These are phyloP conservation scores for Microglena sp. DNA, from an alignment of 139 green algal species.

Conservation along the genomic window DNA sequence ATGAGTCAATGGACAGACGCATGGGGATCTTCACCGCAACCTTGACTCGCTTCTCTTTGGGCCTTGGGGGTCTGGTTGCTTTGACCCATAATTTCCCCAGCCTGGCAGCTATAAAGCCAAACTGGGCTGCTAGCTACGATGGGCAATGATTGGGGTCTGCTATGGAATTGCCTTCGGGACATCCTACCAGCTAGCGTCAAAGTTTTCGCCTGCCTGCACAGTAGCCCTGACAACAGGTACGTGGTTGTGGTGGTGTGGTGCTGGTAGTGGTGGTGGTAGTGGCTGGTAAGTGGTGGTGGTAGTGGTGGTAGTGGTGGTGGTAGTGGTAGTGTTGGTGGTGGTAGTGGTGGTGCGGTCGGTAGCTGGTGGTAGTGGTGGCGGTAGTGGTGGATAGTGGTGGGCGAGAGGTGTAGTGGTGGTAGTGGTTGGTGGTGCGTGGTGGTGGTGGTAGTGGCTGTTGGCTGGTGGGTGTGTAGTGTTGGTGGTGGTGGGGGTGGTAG, in stretches of 20 bases:
- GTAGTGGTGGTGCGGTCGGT: no score
- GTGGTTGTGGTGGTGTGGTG: no score
- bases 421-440: no score
- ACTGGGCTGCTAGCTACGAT: not conserved
- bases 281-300: no score
- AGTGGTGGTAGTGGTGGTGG: no score
- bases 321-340: no score
- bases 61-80: constrained; percentile 25
- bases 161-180: constrained; percentile 45
- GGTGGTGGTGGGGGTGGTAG: no score
- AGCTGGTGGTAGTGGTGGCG: no score
- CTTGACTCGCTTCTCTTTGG: constrained; percentile 17
- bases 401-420: no score
- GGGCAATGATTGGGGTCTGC: constrained; percentile 20
- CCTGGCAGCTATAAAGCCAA: constrained; percentile 8
- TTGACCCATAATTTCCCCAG: constrained; percentile 21
- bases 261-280: not conserved
- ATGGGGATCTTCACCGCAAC: constrained; percentile 22
- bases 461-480: no score
- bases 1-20: constrained; percentile 29
- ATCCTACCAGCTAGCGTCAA: constrained; percentile 35
- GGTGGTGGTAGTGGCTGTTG: no score
- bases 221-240: constrained; percentile 42
- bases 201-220: constrained; percentile 21
- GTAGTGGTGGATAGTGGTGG: no score